Evolutionary conservation across 1,139 yeast species (phyloP).

Genomic region (Zygoascus meyerae): DNA sequence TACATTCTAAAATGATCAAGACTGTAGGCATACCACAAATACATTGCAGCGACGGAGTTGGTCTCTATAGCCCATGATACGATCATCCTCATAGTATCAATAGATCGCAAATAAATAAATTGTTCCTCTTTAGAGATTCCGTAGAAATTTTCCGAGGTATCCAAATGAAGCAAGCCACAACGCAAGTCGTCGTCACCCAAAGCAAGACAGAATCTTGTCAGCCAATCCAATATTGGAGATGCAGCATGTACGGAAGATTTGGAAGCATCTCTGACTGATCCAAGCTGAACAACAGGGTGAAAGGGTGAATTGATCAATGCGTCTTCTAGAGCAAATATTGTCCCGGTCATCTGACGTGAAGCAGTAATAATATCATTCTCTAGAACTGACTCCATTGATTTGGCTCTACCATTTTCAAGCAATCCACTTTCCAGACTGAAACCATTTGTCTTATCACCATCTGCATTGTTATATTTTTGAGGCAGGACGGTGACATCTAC

Average conservation of each 20-base stretch:
- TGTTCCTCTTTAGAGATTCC: slow-evolving; percentile 3
- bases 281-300: slow-evolving; percentile 1
- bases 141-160: background rate
- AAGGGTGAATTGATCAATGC: background rate
- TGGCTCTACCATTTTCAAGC: background rate
- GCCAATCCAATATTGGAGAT: slow-evolving; percentile 1
- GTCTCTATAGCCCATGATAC: slow-evolving; percentile 2
- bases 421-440: background rate
- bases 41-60: slow-evolving; percentile 6
- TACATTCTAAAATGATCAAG: background rate
- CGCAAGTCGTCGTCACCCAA: background rate
- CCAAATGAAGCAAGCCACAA: background rate
- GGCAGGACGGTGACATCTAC: slow-evolving; percentile 4
- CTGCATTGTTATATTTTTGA: background rate
- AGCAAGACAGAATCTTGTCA: slow-evolving; percentile 2
- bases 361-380: slow-evolving; percentile 1
- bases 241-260: background rate
- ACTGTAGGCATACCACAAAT: slow-evolving; percentile 3
- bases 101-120: slow-evolving; percentile 3
- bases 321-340: background rate
- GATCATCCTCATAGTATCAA: slow-evolving; percentile 4
- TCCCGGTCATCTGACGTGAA: background rate
- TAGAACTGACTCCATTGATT: background rate
- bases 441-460: background rate
- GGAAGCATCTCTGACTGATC: slow-evolving; percentile 2